These are phyloP conservation scores for Raffaelea deltoideospora DNA, from an alignment of 2,329 filamentous ascomycete species.

Conservation along the genomic window DNA sequence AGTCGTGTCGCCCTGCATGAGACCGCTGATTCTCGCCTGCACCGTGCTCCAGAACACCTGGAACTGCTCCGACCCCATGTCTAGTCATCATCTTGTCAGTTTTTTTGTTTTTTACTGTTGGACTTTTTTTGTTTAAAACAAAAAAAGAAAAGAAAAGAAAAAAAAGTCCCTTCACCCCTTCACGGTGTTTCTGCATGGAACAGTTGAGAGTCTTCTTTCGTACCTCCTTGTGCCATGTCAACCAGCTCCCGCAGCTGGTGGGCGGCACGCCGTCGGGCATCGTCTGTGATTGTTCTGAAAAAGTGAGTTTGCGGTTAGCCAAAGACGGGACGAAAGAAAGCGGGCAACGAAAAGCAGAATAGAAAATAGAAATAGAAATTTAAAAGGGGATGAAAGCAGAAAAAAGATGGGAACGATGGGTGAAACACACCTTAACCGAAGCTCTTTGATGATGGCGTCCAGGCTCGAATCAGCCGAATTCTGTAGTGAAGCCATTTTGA, in stretches of 20 bases:
- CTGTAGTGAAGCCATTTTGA: constrained; percentile 9
- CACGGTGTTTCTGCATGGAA: too few relatives aligned
- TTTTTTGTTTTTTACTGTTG: too few relatives aligned
- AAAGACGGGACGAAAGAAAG: too few relatives aligned
- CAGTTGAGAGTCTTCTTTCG: constrained; percentile 8
- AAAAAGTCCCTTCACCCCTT: too few relatives aligned
- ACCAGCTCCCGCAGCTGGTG: constrained; percentile 40
- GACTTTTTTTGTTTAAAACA: too few relatives aligned
- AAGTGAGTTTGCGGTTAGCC: constrained; percentile 1
- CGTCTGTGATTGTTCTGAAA: constrained; percentile 20
- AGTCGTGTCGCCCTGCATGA: constrained; percentile 76
- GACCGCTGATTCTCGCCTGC: constrained; percentile 39
- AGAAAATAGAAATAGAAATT: too few relatives aligned
- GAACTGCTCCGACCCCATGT: constrained; percentile 71
- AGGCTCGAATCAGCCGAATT: constrained; percentile 36
- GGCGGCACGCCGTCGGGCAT: constrained; percentile 37
- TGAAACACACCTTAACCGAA: constrained; percentile 34
- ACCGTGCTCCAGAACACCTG: constrained; percentile 38
- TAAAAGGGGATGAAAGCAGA: too few relatives aligned
- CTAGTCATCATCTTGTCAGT: constrained; percentile 21
- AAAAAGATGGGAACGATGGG: too few relatives aligned
- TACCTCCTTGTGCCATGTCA: constrained; percentile 39
- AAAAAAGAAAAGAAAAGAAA: too few relatives aligned
- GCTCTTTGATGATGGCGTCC: constrained; percentile 37
- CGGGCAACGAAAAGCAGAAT: too few relatives aligned